Evolutionary conservation across 345 rosid species (phyloP), one percentile per base, ranked within the genome.

Genomic region (Isatis tinctoria): DNA sequence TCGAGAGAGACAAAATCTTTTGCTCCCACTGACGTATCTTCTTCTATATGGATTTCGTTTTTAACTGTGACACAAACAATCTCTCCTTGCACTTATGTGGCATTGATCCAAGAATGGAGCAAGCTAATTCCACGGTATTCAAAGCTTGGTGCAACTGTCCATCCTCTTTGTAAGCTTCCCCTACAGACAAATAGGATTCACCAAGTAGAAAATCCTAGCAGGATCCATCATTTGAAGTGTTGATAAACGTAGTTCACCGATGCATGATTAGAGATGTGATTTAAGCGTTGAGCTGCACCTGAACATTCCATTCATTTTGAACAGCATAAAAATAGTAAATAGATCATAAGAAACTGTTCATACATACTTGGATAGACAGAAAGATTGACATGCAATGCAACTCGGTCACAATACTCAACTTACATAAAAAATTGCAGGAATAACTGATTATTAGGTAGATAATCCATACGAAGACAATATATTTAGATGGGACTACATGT

Each of bases 61-160:
- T 77, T 85, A 64, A 24, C 78, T 52, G 72, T 83, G 97, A 94
- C 58, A 91, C 76, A 85, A 88, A 94, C 60, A 72, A 72, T 0
- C 88, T 70, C 54, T 85, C 92, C 40, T 88, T 86, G 69, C 82
- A 83, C 68, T 91, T 84, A 60, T 84, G 88, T 56, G 97, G 98
- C 98, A 94, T 94, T 53, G 98, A 91, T 74, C 98, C 97, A 76
- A 90, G 91, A 30, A 88, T 70, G 22, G 90, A 82, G 80, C 93
- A 87, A 2, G 98, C 97, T 62, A 91, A 77, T 65, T 91, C 93
- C 36, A 94, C 92, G 32, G 87, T 90, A 84, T 83, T 85, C 78
- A 90, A 76, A 69, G 96, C 88, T 78, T 86, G 95, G 78, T 83
- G 86, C 88, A 94, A 85, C 73, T 91, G 90, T 54, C 85, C 84